Evolutionary conservation across 306 rosid genomes (phyloP), one percentile per base, ranked within the genome.

Genomic region (Trifolium repens): DNA sequence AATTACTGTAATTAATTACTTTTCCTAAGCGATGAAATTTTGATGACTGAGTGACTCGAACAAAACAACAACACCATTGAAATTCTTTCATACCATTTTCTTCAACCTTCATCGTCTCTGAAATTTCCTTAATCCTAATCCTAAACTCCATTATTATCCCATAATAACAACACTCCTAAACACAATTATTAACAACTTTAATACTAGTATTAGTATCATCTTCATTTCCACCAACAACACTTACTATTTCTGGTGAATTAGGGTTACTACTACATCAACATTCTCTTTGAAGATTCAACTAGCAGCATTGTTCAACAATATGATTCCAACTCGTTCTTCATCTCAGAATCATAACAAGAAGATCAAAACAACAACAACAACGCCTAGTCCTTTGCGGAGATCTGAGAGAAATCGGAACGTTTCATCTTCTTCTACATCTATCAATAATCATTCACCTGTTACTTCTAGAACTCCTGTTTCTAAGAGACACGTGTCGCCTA

Each of bases 331-430:
- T 32, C 35, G 40, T 60, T 40, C 66, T 27, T 60, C 40, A 14
- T 81, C 83, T 27, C 87, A 75, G 76, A 80, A 80, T 19, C 79
- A 78, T 4, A 13, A 1, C 76, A 62, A 27, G 58, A 75, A 69
- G 22, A 44, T 71, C 94, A 85, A 78, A 86, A 59, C 19, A 13
- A 4, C 16, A 32, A 15, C 37, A 58, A 27, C 42, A 32, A 30
- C 67, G 10, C 81, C 78, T 1, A 88, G 84, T 76, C 85, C 89
- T 32, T 69, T 89, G 69, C 79, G 97, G 86, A 87, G 94, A 86
- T 91, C 98, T 4, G 84, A 81, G 72, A 85, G 94, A 78, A 22
- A 69, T 58, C 77, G 77, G 76, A 68, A 69, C 9, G 26, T 63
- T 58, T 81, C 78, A n/a, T 16, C 72, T 64, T 2, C 62, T 60